Conservation (phyloP, 805 yeast genomes). For the Wilhelminamyces savonicus region DNA sequence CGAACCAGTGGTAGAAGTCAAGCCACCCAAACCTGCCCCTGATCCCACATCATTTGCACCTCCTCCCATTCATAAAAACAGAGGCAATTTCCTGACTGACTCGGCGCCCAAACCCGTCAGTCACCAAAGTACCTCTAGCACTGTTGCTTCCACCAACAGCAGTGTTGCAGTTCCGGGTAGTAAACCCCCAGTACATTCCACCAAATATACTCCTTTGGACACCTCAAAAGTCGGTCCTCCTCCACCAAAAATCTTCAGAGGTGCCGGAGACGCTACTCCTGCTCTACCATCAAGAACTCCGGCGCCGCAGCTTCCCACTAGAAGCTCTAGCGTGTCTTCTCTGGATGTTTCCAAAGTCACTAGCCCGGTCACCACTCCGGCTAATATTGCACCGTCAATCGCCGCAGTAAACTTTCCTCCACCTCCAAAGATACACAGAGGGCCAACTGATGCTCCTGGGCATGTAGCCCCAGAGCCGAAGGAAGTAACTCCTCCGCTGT, state of each 20-base stretch:
- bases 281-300: constrained; percentile 2
- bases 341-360: too few relatives aligned
- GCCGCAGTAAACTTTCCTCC: constrained; percentile 10
- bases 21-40: constrained; percentile 20
- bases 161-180: too few relatives aligned
- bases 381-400: too few relatives aligned
- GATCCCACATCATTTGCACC: constrained; percentile 35
- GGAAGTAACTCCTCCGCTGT: too few relatives aligned
- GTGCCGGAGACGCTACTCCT: constrained; percentile 1
- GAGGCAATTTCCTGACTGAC: constrained; percentile 7
- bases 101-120: too few relatives aligned
- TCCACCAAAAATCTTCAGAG: constrained; percentile 27
- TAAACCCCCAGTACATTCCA: too few relatives aligned
- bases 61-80: constrained; percentile 32
- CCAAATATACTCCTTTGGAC: constrained; percentile 25
- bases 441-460: constrained; percentile 1
- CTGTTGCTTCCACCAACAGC: too few relatives aligned
- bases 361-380: neutral
- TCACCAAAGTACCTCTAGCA: too few relatives aligned
- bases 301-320: too few relatives aligned
- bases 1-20: constrained; percentile 2
- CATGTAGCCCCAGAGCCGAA: too few relatives aligned
- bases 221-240: constrained; percentile 38
- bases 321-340: too few relatives aligned
- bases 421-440: constrained; percentile 9